Evolutionary conservation across 345 rosid genomes (phyloP), one percentile per base, ranked within the genome.

Genomic region (Eutrema yunnanense): DNA sequence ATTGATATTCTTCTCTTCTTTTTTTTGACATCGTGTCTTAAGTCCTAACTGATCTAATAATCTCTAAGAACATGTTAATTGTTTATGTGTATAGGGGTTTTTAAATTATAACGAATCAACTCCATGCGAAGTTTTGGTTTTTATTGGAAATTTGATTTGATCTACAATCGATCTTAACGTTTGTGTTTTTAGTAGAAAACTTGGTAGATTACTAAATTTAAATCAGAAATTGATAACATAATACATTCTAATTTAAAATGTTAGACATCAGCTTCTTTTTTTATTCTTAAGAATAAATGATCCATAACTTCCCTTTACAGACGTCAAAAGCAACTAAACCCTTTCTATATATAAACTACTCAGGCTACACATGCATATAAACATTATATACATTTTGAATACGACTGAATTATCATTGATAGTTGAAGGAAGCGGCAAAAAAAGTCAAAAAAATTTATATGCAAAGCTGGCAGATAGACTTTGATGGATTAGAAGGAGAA

Each of bases 401-500:
- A 48, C 34, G 69, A 40, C 12, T 44, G 62, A 51, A 32, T 36
- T 36, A 73, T 38, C 8, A 49, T 29, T 30, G 34, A 65, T 33
- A 38, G 19, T 29, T 40, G 64, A 40, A 58, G 44, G 52, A 60
- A 67, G 53, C 14, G 9, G 67, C 67, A 50, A 67, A 50, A 12
- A 65, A 67, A 67, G 68, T 67, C 51, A 55, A 49, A 51, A 55
- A 50, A 4, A 32, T 0, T 0, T 6, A 32, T 13, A 34, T 50
- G 69, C 73, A 51, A 34, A 44, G 78, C 78, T 74, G 78, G 78
- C 78, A 74, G 63, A 67, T 74, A 60, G 78, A 74, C 78, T 74
- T 67, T 67, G 56, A 52, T 49, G 48, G 56, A 42, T 60, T 50
- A 51, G 62, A 51, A 74, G 56, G 36, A 60, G 73, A 34, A 67